These are phyloP conservation scores for Corynespora cassiicola DNA, from an alignment of 2,329 filamentous ascomycete species.

Conservation along the genomic window DNA sequence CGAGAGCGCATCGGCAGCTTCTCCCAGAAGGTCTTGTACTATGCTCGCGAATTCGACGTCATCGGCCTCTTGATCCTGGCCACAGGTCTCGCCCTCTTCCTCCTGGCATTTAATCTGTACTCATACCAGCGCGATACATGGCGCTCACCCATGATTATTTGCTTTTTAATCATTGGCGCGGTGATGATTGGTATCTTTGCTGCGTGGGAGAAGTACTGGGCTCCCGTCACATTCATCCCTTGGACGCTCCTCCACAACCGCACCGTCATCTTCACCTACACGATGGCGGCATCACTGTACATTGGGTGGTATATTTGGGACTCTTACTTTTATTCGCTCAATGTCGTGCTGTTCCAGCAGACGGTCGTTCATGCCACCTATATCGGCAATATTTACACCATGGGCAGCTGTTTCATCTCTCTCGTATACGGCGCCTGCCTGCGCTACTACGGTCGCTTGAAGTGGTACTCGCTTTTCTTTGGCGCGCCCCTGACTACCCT, in stretches of 20 bases:
- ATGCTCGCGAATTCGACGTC: conserved; percentile 69
- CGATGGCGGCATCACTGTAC: conserved; percentile 51
- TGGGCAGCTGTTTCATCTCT: conserved; percentile 41
- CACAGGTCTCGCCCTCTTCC: conserved; percentile 67
- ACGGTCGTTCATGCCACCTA: conserved; percentile 42
- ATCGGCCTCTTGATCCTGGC: conserved; percentile 67
- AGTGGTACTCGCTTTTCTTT: conserved; percentile 34
- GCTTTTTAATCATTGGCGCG: conserved; percentile 49
- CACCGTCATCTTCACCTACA: conserved; percentile 61
- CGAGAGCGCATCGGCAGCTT: conserved; percentile 55
- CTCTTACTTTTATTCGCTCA: conserved; percentile 50
- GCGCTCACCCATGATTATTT: conserved; percentile 48
- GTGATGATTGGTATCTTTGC: conserved; percentile 45
- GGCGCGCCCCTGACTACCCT: conserved; percentile 41
- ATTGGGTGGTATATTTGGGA: conserved; percentile 47
- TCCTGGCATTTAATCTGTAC: conserved; percentile 71
- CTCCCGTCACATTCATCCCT: conserved; percentile 51
- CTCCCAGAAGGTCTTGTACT: conserved; percentile 58
- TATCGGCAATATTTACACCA: conserved; percentile 49
- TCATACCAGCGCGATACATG: conserved; percentile 39
- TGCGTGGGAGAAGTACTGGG: conserved; percentile 49
- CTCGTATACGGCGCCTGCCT: conserved; percentile 37
- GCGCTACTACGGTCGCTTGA: conserved; percentile 36
- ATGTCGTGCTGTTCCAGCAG: conserved; percentile 48
- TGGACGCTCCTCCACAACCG: conserved; percentile 57